phyloP scores from a whole-genome alignment of 1,139 yeast species.

The Taiozyma sp. region DNA sequence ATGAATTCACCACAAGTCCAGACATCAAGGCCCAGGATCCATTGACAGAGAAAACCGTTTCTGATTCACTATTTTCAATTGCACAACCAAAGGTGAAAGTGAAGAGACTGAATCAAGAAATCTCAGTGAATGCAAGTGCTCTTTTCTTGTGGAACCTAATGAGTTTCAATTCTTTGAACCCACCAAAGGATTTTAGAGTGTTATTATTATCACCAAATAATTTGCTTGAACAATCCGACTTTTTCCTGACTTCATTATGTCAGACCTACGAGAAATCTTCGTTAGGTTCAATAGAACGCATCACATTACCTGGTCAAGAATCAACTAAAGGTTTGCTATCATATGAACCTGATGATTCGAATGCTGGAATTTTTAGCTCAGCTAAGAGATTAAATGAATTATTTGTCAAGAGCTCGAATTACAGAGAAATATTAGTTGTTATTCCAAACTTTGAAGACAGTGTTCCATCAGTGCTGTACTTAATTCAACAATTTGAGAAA shows the following conservation, averaged over 20 bases:
- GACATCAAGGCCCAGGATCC: background rate
- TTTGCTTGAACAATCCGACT: slow-evolving; percentile 25
- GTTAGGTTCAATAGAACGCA: slow-evolving; percentile 34
- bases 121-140: slow-evolving; percentile 29
- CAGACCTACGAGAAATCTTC: slow-evolving; percentile 43
- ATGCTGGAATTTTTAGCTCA: background rate
- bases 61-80: slow-evolving; percentile 24
- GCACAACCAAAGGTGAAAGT: slow-evolving; percentile 29
- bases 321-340: background rate
- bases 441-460: slow-evolving; percentile 24
- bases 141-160: slow-evolving; percentile 50
- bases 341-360: background rate
- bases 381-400: slow-evolving; percentile 1
- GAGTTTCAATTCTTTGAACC: slow-evolving; percentile 47
- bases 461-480: slow-evolving; percentile 41
- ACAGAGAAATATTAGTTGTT: slow-evolving; percentile 24
- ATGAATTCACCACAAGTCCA: background rate
- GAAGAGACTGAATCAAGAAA: slow-evolving; percentile 26
- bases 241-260: slow-evolving; percentile 36
- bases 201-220: slow-evolving; percentile 37
- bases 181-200: slow-evolving; percentile 46
- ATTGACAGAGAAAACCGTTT: slow-evolving; percentile 1
- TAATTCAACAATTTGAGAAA: slow-evolving; percentile 42
- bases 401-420: slow-evolving; percentile 2
- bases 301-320: background rate